Evolutionary conservation across 805 yeast genomes (phyloP), one percentile per base, ranked within the genome.

Genomic region (Myxozyma mucilagina): DNA sequence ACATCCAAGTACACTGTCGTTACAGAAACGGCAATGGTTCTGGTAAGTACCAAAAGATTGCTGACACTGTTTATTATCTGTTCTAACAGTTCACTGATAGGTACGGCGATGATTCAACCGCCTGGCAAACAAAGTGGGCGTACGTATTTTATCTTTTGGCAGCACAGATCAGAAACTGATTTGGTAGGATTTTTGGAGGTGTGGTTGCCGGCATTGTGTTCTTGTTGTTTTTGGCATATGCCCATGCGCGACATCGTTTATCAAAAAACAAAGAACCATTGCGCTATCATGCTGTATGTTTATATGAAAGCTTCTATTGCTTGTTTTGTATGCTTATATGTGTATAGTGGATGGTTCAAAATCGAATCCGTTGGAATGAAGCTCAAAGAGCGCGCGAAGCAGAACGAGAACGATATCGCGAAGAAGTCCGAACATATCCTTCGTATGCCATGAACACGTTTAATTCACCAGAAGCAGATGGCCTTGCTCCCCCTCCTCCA

Each of bases 111-210:
- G 53, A 49, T 39, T 7, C 47, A 8, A 31, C 42, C 11, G n/a
- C 56, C 14, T 62, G 65, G 65, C 55, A 59, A 34, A 47, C 51
- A 36, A 62, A 62, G 51, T 62, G 65, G 65, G 65, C 63, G 65
- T 62, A 59, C 24, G 63, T 55, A 42, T 41, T 4, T 7, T 8
- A 10, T 3, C 24, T 18, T 31, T n/a, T 20, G 7, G 7, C 20
- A 20, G 6, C 18, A 5, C 13, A n/a, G 6, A 14, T 7, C 9
- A 50, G 18, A 50, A 13, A 20, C 9, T n/a, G 31, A 9, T 13
- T 16, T n/a, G 18, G 16, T 32, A 61, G 65, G 6, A 50, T 62
- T 29, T 55, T 62, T 35, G 66, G 63, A 14, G 64, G 54, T 3
- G 52, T 62, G 16, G 54, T 62, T 11, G 6, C 39, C 3, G 49